Conservation (phyloP, 1,284 basidiomycete species). For the Vanrija sp. region DNA sequence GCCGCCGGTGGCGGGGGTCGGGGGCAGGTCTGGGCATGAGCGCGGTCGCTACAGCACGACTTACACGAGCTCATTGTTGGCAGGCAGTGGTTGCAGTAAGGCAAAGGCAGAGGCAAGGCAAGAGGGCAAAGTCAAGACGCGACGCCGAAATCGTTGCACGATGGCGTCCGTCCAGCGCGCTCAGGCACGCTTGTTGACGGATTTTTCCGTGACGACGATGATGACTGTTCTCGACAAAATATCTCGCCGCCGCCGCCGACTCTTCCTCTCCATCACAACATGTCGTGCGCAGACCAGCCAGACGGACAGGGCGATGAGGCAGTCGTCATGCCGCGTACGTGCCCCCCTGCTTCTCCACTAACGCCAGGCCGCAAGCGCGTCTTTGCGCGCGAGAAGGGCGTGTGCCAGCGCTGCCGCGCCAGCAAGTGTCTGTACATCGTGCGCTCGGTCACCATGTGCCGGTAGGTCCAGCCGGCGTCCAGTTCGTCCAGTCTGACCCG, state of each 20-base stretch:
- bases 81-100: no score
- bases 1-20: constrained; percentile 51
- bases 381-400: constrained; percentile 20
- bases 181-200: background rate
- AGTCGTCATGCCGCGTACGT: constrained; percentile 39
- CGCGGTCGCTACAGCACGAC: background rate
- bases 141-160: background rate
- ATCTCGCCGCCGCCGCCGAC: background rate
- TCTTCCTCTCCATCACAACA: constrained; percentile 4
- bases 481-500: background rate
- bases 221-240: background rate
- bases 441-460: constrained; percentile 37
- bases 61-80: no score
- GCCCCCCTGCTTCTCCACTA: background rate
- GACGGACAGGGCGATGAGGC: constrained; percentile 22
- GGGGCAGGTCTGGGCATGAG: constrained; percentile 23
- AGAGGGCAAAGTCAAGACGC: background rate
- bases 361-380: constrained; percentile 23
- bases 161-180: no score
- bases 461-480: constrained; percentile 15
- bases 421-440: constrained; percentile 33
- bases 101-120: no score
- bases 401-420: constrained; percentile 35
- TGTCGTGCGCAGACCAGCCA: constrained; percentile 40
- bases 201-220: no score